These are phyloP conservation scores for Glycyrrhiza uralensis DNA, from an alignment of 306 rosid species.

Conservation along the genomic window DNA sequence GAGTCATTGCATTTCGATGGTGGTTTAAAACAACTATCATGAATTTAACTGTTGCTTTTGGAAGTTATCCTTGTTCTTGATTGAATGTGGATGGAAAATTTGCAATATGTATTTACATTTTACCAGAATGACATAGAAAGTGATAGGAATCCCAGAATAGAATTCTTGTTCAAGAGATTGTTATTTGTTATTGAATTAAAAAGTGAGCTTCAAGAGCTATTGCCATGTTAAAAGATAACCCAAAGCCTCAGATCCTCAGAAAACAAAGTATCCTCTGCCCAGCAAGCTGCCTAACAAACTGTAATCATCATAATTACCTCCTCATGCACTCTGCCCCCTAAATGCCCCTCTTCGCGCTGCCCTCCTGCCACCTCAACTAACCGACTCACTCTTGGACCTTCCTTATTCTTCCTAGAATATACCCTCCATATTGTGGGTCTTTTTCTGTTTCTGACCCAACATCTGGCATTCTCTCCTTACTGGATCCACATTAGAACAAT, in stretches of 20 bases:
- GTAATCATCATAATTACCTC: neutral
- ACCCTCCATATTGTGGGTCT: neutral
- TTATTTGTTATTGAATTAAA: neutral
- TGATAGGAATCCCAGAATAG: neutral
- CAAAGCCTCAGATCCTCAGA: neutral
- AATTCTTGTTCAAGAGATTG: neutral
- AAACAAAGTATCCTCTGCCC: neutral
- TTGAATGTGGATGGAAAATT: neutral
- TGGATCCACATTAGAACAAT: neutral
- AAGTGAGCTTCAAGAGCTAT: neutral
- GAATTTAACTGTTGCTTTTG: constrained; percentile 19
- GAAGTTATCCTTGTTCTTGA: neutral
- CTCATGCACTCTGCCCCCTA: too few species aligned
- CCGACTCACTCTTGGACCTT: neutral
- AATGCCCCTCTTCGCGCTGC: neutral
- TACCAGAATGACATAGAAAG: neutral
- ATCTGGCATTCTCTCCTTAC: neutral
- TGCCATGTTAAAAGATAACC: neutral
- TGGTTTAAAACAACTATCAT: constrained; percentile 1
- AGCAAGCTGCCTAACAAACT: neutral
- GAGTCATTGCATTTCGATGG: neutral
- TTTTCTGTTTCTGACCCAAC: neutral
- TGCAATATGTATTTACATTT: neutral
- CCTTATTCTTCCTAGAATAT: neutral
- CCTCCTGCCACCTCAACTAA: neutral